Conservation (phyloP, 176 grass and related monocot genomes). For the Oryza rufipogon region DNA sequence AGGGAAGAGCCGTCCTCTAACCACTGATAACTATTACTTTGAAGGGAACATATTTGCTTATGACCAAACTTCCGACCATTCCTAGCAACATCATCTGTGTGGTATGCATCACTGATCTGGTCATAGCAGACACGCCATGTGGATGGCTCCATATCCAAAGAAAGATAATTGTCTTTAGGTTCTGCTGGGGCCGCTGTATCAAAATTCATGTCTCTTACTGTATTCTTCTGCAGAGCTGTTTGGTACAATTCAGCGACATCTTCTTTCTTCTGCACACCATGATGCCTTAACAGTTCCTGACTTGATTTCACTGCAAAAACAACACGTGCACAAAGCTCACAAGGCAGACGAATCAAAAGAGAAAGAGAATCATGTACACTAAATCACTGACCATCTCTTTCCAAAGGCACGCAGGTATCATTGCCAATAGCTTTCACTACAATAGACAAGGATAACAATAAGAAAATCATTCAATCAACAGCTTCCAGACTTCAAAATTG, state of each 20-base stretch:
- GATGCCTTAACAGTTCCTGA: constrained; percentile 39
- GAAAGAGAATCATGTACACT: constrained; percentile 39
- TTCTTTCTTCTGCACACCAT: constrained; percentile 56
- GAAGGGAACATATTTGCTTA: constrained; percentile 32
- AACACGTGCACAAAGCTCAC: constrained; percentile 33
- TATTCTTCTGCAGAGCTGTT: constrained; percentile 39
- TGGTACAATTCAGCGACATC: constrained; percentile 32
- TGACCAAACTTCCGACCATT: constrained; percentile 23
- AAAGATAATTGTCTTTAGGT: constrained; percentile 43
- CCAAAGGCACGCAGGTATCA: constrained; percentile 30
- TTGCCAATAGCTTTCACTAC: constrained; percentile 41
- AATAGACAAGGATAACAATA: constrained; percentile 39
- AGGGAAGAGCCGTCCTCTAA: constrained; percentile 42
- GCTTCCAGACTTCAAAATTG: constrained; percentile 14
- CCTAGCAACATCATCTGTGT: constrained; percentile 27
- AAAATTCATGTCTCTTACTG: constrained; percentile 43
- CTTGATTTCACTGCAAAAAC: constrained; percentile 48
- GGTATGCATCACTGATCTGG: constrained; percentile 24
- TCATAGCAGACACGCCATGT: constrained; percentile 32
- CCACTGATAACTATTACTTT: constrained; percentile 38
- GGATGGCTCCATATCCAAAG: constrained; percentile 53
- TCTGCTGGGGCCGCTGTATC: constrained; percentile 42
- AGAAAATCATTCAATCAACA: constrained; percentile 39
- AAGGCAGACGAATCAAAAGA: constrained; percentile 40
- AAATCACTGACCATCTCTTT: constrained; percentile 54